Percentiles rank a stretch among this genome's conserved stretches.
Evolutionary conservation across 805 yeast genomes (phyloP).

Genomic region (Hemisphaericaspora nanyangensis): DNA sequence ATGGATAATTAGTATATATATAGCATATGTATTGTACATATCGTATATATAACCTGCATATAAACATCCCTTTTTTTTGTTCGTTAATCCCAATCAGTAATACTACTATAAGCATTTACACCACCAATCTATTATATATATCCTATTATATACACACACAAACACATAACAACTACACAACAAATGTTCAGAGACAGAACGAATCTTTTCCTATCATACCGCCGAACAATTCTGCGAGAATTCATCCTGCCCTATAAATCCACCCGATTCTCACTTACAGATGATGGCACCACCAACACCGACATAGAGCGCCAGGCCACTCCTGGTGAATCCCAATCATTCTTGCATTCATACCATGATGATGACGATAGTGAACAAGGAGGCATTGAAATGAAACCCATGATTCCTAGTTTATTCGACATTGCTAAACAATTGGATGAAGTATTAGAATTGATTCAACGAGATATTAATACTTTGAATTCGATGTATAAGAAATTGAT

Average conservation of each 20-base stretch:
- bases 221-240: conserved; percentile 79
- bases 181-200: conserved; percentile 91
- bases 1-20: too few relatives aligned
- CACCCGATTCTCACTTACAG: background rate
- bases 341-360: background rate
- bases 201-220: conserved; percentile 81
- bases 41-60: too few relatives aligned
- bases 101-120: too few relatives aligned
- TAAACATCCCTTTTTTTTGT: too few relatives aligned
- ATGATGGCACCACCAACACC: background rate
- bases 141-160: too few relatives aligned
- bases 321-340: background rate
- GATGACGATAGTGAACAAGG: conserved; percentile 10
- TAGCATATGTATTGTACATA: too few relatives aligned
- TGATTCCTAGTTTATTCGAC: conserved; percentile 80
- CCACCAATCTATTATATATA: too few relatives aligned
- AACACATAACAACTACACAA: background rate
- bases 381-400: conserved; percentile 54
- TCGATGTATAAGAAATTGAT: conserved; percentile 75
- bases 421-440: conserved; percentile 69
- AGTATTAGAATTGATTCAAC: conserved; percentile 48
- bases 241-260: background rate
- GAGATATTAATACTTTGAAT: conserved; percentile 56
- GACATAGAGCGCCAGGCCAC: too few relatives aligned
- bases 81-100: too few relatives aligned